Conservation (phyloP, 1,284 basidiomycete genomes). For the Ustilago shanxiensis region DNA sequence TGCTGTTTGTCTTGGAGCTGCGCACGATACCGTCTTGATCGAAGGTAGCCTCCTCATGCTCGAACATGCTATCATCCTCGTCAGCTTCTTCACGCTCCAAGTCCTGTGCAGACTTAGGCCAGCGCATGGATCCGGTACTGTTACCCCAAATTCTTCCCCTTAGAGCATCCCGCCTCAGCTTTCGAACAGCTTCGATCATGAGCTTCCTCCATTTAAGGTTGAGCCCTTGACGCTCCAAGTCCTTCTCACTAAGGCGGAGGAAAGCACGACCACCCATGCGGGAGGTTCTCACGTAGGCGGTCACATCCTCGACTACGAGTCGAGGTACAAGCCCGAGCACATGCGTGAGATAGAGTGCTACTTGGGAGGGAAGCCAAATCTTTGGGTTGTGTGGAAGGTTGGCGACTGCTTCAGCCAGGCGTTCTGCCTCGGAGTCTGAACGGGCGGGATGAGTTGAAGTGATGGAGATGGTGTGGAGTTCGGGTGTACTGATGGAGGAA, state of each 20-base stretch:
- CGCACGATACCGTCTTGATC: conserved; percentile 30
- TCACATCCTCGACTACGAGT: conserved; percentile 62
- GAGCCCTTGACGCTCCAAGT: conserved; percentile 58
- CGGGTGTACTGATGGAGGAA: conserved; percentile 30
- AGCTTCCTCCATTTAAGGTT: conserved; percentile 63
- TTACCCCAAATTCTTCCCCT: conserved; percentile 62
- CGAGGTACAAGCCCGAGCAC: conserved; percentile 62
- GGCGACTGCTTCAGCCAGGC: conserved; percentile 42
- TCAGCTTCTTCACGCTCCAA: conserved; percentile 32
- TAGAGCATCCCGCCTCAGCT: conserved; percentile 57
- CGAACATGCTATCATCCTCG: conserved; percentile 13
- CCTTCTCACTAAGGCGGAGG: conserved; percentile 57
- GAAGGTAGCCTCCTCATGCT: conserved; percentile 1
- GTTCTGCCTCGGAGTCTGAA: conserved; percentile 33
- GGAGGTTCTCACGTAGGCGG: conserved; percentile 56
- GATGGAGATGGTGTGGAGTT: conserved; percentile 12
- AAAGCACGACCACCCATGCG: conserved; percentile 62
- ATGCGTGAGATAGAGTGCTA: conserved; percentile 62
- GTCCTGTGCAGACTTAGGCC: conserved; percentile 45
- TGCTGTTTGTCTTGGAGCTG: conserved; percentile 43
- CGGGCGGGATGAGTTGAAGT: conserved; percentile 6
- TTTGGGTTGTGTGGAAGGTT: conserved; percentile 58
- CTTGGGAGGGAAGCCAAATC: conserved; percentile 62
- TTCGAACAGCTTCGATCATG: conserved; percentile 62
- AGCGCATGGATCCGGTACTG: conserved; percentile 37